Percentiles rank a stretch among this genome's conserved stretches.
Evolutionary conservation across 2,329 filamentous ascomycete species (phyloP).

Genomic region (Proliferodiscus dingleyae): DNA sequence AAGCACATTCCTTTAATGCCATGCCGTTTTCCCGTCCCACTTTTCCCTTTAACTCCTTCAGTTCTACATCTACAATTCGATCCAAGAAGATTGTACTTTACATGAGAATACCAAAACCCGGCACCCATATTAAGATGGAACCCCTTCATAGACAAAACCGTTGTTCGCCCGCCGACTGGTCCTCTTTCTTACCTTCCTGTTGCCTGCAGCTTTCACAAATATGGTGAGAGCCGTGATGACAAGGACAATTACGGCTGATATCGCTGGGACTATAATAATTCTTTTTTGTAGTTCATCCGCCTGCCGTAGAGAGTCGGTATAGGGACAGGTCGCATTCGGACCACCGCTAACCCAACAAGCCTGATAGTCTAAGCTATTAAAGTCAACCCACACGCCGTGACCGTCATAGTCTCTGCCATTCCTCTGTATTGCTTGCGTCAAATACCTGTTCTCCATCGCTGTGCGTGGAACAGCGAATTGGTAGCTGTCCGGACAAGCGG

Average conservation of each 20-base stretch:
- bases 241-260: constrained; percentile 59
- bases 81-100: too few relatives aligned
- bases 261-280: constrained; percentile 44
- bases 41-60: too few relatives aligned
- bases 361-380: constrained; percentile 52
- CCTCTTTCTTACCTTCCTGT: constrained; percentile 49
- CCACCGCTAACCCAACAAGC: constrained; percentile 59
- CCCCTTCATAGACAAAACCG: constrained; percentile 65
- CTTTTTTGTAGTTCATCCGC: constrained; percentile 28
- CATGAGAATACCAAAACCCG: too few relatives aligned
- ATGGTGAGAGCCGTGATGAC: constrained; percentile 55
- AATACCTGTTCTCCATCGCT: constrained; percentile 57
- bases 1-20: too few relatives aligned
- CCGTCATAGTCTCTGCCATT: constrained; percentile 25
- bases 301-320: constrained; percentile 35
- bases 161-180: constrained; percentile 42
- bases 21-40: too few relatives aligned
- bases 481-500: constrained; percentile 44
- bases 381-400: constrained; percentile 49
- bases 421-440: constrained; percentile 33
- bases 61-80: too few relatives aligned
- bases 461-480: constrained; percentile 55
- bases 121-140: constrained; percentile 41
- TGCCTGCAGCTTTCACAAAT: constrained; percentile 60
- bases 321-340: constrained; percentile 53